Evolutionary conservation across 2,329 filamentous ascomycete genomes (phyloP), one percentile per base, ranked within the genome.

Genomic region (Penicillium hesseltinei): DNA sequence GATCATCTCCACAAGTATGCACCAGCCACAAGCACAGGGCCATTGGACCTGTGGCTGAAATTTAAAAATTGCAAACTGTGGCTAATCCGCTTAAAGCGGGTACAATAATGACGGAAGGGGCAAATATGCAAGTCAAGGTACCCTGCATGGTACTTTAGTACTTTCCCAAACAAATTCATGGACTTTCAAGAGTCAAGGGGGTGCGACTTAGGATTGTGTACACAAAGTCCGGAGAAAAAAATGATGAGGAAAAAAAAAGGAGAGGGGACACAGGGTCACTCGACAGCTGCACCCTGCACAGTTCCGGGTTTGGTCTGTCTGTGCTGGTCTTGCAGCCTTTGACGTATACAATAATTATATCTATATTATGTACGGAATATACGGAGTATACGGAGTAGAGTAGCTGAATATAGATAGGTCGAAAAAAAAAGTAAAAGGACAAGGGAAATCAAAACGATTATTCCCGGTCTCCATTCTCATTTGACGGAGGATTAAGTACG

Each of bases 101-200:
- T 51, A 59, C 51, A 60, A 58, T 51, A 44, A 63, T 65, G 62
- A 66, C 64, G 64, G 64, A 66, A 66, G 62, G 64, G 64, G 64
- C 61, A 48, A 66, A 62, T 59, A 61, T 62, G 62, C 54, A 61
- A 61, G 56, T 59, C 60, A 56, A 57, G 59, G 51, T 49, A 54
- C 60, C 56, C 58, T 64, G 62, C 58, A 64, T 59, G 39, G 40
- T 47, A 39, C 33, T 45, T 51, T 59, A 29, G 40, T 36, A 27
- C 17, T 45, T 44, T 56, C 29, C 23, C 15, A 51, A n/a, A 47
- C 42, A 54, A 23, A 46, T 47, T 23, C 33, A 54, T 48, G 13
- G n/a, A 25, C 5, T 44, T 44, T 13, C 6, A 6, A 33, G 27
- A 43, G 33, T 49, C 33, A 58, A 55, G 45, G 45, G 45, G 45